Evolutionary conservation across 163 green algal genomes (phyloP).

Genomic region (Volvox carteri): DNA sequence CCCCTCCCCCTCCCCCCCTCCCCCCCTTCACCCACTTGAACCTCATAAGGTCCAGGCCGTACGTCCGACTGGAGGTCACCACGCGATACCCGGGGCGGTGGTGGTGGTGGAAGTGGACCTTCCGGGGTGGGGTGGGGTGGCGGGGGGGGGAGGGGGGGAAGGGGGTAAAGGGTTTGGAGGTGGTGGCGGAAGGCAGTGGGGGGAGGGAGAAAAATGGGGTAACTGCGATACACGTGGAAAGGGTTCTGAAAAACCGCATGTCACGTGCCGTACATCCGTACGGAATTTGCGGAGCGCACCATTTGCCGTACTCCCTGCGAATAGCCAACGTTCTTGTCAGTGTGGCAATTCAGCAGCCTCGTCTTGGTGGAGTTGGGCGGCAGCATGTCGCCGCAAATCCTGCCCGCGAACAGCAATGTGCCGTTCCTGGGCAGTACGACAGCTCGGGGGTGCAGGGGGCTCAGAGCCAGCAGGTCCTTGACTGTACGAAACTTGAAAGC

Average conservation of each 20-base stretch:
- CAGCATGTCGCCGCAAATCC: slow-evolving; percentile 44
- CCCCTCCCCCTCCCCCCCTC: background rate
- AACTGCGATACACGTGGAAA: too few species aligned
- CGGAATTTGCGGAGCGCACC: too few species aligned
- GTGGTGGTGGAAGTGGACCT: slow-evolving; percentile 56
- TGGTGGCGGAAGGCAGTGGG: background rate
- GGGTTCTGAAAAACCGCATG: too few species aligned
- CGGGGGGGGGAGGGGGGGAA: background rate
- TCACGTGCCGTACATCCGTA: background rate
- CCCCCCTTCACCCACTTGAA: background rate
- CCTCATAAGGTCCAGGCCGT: background rate
- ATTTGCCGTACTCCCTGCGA: slow-evolving; percentile 49
- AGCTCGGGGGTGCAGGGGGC: slow-evolving; percentile 16
- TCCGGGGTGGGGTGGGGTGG: background rate
- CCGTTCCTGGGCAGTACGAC: background rate
- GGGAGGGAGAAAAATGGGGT: too few species aligned
- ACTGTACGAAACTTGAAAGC: background rate
- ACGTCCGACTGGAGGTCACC: background rate
- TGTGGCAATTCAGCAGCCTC: slow-evolving; percentile 46
- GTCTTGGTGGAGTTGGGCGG: background rate
- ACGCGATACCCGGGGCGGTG: slow-evolving; percentile 55
- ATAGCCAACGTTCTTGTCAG: slow-evolving; percentile 25
- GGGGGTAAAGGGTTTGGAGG: background rate
- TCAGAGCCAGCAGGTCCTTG: background rate
- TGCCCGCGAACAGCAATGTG: slow-evolving; percentile 35